Conservation (phyloP, 495 filamentous ascomycete species). For the Aspergillus incahuasiensis region DNA sequence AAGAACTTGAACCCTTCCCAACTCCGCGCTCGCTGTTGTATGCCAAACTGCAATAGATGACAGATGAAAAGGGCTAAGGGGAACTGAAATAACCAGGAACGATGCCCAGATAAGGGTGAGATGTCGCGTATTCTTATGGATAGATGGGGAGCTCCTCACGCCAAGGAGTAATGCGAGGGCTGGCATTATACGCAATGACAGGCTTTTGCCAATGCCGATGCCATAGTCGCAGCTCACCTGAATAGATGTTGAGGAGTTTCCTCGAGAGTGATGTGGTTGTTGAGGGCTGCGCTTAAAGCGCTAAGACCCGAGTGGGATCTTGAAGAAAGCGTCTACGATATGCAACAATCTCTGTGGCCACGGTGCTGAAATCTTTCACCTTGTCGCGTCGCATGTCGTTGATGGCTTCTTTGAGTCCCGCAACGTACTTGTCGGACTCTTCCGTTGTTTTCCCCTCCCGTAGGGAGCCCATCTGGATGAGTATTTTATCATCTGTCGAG, state of each 20-base stretch:
- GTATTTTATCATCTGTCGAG: constrained; percentile 75
- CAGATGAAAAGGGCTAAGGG: constrained; percentile 5
- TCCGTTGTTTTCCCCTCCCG: constrained; percentile 65
- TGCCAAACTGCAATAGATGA: constrained; percentile 18
- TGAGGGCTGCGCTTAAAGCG: constrained; percentile 36
- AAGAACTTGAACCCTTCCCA: constrained; percentile 6
- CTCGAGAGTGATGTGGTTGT: neutral
- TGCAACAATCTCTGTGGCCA: constrained; percentile 75
- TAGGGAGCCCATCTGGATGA: constrained; percentile 72
- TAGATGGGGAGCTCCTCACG: neutral
- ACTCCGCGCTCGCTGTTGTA: constrained; percentile 17
- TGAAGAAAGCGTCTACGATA: constrained; percentile 69
- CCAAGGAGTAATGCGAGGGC: neutral
- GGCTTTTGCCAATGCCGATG: constrained; percentile 2
- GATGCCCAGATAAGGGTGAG: neutral
- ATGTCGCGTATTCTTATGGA: constrained; percentile 7
- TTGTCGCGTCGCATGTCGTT: constrained; percentile 67
- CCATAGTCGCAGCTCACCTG: constrained; percentile 32
- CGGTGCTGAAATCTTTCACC: constrained; percentile 73
- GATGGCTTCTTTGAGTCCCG: constrained; percentile 71
- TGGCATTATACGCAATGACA: neutral
- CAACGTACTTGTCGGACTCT: constrained; percentile 65
- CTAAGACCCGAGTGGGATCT: constrained; percentile 47
- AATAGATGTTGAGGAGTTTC: constrained; percentile 3
- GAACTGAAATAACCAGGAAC: constrained; percentile 8